Conservation (phyloP, 495 filamentous ascomycete species). For the Neurospora hispaniola region DNA sequence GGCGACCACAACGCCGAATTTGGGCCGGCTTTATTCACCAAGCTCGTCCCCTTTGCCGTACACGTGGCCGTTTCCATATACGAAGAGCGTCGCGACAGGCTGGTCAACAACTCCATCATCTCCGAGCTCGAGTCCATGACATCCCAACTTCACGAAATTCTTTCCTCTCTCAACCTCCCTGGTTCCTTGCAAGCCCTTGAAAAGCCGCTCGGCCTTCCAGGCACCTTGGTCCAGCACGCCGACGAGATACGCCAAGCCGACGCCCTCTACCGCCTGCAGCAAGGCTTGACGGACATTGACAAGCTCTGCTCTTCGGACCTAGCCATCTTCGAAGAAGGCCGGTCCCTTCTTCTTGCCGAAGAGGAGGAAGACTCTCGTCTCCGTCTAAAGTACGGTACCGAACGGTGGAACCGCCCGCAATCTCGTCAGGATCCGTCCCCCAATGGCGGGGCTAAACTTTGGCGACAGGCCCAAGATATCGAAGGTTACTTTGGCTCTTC, state of each 20-base stretch:
- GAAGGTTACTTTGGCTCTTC: slow-evolving; percentile 82
- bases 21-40: slow-evolving; percentile 77
- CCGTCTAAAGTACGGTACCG: slow-evolving; percentile 73
- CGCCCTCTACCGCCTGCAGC: slow-evolving; percentile 60
- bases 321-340: slow-evolving; percentile 70
- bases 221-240: slow-evolving; percentile 72
- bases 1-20: slow-evolving; percentile 62
- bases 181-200: slow-evolving; percentile 91
- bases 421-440: slow-evolving; percentile 41
- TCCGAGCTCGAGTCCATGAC: slow-evolving; percentile 77
- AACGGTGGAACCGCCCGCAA: slow-evolving; percentile 65
- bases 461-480: slow-evolving; percentile 65
- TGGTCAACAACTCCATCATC: slow-evolving; percentile 78
- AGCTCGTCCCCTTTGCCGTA: slow-evolving; percentile 90
- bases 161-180: slow-evolving; percentile 78
- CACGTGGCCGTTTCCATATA: slow-evolving; percentile 94
- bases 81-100: slow-evolving; percentile 76
- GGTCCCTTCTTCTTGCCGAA: slow-evolving; percentile 64
- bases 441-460: slow-evolving; percentile 62
- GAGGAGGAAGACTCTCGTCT: slow-evolving; percentile 70
- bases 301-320: slow-evolving; percentile 71
- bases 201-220: slow-evolving; percentile 87
- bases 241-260: slow-evolving; percentile 94
- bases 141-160: slow-evolving; percentile 63
- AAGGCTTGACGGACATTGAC: slow-evolving; percentile 73